phyloP scores from a whole-genome alignment of 1,139 yeast genomes.

The Candida frijolesensis region DNA sequence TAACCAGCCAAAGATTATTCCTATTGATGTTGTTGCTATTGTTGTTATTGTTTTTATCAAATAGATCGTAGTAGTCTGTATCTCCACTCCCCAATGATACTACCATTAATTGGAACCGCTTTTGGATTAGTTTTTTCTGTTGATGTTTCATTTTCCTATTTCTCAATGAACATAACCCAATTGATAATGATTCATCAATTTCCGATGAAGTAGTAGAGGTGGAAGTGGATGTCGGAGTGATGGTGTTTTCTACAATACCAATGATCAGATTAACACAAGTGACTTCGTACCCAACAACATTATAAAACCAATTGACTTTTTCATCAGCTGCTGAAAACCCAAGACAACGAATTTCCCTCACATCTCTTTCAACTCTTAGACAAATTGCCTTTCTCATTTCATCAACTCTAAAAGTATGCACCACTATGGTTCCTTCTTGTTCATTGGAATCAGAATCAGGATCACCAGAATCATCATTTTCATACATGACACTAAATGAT shows the following conservation, averaged over 20 bases:
- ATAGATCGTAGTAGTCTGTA: constrained; percentile 1
- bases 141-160: constrained; percentile 6
- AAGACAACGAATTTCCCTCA: constrained; percentile 84
- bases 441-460: constrained; percentile 46
- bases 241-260: constrained; percentile 53
- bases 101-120: constrained; percentile 41
- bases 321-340: constrained; percentile 80
- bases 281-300: constrained; percentile 74
- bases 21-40: not conserved
- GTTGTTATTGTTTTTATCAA: not conserved
- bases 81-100: constrained; percentile 28
- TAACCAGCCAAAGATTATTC: not conserved
- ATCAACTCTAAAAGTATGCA: constrained; percentile 74
- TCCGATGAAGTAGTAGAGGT: not conserved
- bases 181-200: not conserved
- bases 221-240: not conserved
- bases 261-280: constrained; percentile 77
- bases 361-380: constrained; percentile 87
- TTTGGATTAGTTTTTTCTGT: not conserved
- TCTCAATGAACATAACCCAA: constrained; percentile 27
- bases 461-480: constrained; percentile 46
- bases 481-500: constrained; percentile 71
- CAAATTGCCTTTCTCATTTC: constrained; percentile 73
- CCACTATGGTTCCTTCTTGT: constrained; percentile 57
- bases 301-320: constrained; percentile 64